Evolutionary conservation across 2,329 filamentous ascomycete genomes (phyloP), one percentile per base, ranked within the genome.

Genomic region (Colletotrichum endophyticum): DNA sequence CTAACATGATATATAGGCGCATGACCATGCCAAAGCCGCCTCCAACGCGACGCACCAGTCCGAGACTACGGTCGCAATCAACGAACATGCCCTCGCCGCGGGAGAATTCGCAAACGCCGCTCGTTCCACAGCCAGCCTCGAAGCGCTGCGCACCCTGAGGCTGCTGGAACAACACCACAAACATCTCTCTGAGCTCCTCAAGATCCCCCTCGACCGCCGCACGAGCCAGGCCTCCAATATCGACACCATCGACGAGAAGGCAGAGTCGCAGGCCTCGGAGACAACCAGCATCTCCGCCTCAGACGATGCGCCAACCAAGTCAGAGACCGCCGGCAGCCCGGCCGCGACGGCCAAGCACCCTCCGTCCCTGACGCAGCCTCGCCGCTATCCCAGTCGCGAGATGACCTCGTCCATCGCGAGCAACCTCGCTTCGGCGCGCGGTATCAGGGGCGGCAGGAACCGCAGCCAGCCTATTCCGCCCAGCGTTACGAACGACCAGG

Each of bases 151-250:
- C 69, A 97, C 96, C 12, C 88, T 99, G 76, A 92, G 91, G 79
- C 91, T 99, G 4, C 92, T 99, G 74, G 95, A 98, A 84, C 91
- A 95, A 78, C 95, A 99, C 84, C 97, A 99, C 84, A 92, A 93
- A 79, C 93, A 92, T 78, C 92, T 99, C 15, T 95, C 96, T 19
- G 92, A 94, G 78, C 92, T 98, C 57, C 91, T 99, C 78, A 94
- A 94, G 81, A 91, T 94, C 59, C 93, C 95, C 49, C 86, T 89
- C 83, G 89, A 90, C 70, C 87, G 89, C 73, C 88, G 91, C 53
- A 82, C 85, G 9, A 85, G 86, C 44, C 81, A 83, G 53, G 72
- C 83, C 19, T 79, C 84, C 64, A 28, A 61, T n/a, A 16, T 25
- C 62, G 87, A 88, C 36, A 68, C 71, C 39, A 76, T 77, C 72